Evolutionary conservation across 1,284 basidiomycete species (phyloP), one percentile per base, ranked within the genome.

Genomic region (Rugosomyces carneus): DNA sequence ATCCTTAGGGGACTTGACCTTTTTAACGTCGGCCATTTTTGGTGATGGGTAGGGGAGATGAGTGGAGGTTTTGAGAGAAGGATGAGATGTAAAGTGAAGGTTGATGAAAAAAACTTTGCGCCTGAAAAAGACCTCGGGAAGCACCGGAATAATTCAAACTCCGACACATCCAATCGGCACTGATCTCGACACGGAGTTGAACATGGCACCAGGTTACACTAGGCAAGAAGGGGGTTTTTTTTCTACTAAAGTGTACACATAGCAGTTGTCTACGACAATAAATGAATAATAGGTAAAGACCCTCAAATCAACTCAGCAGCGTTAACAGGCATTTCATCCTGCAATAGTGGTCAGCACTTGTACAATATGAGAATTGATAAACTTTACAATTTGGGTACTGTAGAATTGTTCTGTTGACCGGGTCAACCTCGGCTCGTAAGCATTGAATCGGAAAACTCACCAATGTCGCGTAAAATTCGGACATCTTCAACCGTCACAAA

Each of bases 241-340:
- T 26, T 26, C 10, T 26, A 29, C 27, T 29, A 9, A 29, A 29
- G 8, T 5, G 10, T 47, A 45, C 43, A 19, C 26, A 40, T 19
- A 31, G 10, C 40, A 24, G 27, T 37, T 34, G 27, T 50, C 49
- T 48, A 54, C 49, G 46, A 34, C 21, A 35, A 52, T 47, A 49
- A 44, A 42, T 20, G 43, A 40, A 31, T 41, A 47, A 43, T 27
- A 42, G 2, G 36, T 23, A 21, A 38, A 36, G 5, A 21, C 35
- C 27, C 41, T 67, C 72, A 91, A 57, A 91, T 89, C 50, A 90
- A 78, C 60, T 92, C 89, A 29, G 89, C 87, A 47, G 90, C 89
- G 63, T 93, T 93, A 53, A 93, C 89, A 4, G 89, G 89, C 91
- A 94, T 93, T 73, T 94, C 91, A 60, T 94, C 90, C 87, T 89